Conservation (phyloP, 176 grass and related monocot species). For the Pontederia crassipes region DNA sequence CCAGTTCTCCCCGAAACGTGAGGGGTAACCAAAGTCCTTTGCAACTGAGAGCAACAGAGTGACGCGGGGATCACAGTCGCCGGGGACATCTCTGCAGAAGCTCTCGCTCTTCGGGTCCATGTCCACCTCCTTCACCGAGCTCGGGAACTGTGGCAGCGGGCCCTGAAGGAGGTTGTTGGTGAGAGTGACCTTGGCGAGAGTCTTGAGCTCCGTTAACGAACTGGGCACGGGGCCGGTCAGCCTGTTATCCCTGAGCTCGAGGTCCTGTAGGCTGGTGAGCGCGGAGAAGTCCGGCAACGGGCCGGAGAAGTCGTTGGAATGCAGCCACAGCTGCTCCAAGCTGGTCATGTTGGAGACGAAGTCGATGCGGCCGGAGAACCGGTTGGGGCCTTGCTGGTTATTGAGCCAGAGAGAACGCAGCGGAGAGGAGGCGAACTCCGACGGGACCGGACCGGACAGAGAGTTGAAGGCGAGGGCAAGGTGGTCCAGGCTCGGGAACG, state of each 20-base stretch:
- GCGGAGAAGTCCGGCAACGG: conserved; percentile 52
- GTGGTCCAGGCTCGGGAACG: conserved; percentile 21
- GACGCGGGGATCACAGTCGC: conserved; percentile 52
- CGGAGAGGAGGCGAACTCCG: conserved; percentile 13
- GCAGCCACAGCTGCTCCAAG: conserved; percentile 51
- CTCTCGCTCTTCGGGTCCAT: conserved; percentile 3
- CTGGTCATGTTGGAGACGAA: conserved; percentile 46
- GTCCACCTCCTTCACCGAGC: conserved; percentile 1
- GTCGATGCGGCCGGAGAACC: conserved; percentile 33
- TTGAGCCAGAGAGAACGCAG: conserved; percentile 63
- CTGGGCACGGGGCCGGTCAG: conserved; percentile 49
- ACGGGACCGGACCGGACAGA: conserved; percentile 47
- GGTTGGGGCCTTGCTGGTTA: background rate
- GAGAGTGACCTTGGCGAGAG: conserved; percentile 35
- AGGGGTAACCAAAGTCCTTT: conserved; percentile 54
- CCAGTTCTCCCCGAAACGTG: conserved; percentile 28
- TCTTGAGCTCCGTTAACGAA: conserved; percentile 35
- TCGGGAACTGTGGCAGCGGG: conserved; percentile 23
- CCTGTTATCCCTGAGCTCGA: conserved; percentile 64
- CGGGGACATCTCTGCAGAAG: conserved; percentile 39
- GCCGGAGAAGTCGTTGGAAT: conserved; percentile 59
- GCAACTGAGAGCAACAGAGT: conserved; percentile 56
- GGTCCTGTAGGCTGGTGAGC: conserved; percentile 26
- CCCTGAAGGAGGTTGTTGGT: conserved; percentile 72
- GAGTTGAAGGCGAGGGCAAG: conserved; percentile 41